These are phyloP conservation scores for Diplodia corticola DNA, from an alignment of 2,329 filamentous ascomycete species.

Conservation along the genomic window DNA sequence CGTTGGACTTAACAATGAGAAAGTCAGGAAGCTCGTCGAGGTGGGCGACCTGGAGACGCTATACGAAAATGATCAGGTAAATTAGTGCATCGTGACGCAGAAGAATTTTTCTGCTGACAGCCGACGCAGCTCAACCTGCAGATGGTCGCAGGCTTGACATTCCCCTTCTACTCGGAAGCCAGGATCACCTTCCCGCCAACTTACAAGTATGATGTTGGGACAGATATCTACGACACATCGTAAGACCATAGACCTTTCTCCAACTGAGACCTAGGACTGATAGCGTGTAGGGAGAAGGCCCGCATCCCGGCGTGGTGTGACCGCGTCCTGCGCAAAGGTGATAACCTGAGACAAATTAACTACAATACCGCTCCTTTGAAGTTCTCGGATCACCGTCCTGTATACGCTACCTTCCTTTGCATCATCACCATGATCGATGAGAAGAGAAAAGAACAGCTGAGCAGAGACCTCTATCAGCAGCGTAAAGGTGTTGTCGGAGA, in stretches of 20 bases:
- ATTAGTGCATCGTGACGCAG: constrained; percentile 18
- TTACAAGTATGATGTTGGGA: constrained; percentile 91
- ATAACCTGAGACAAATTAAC: constrained; percentile 75
- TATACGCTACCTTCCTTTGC: constrained; percentile 87
- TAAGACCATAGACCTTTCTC: constrained; percentile 38
- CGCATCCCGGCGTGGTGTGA: constrained; percentile 98
- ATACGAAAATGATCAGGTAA: constrained; percentile 87
- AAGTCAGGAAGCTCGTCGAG: constrained; percentile 71
- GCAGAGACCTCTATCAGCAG: constrained; percentile 69
- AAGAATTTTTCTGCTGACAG: constrained; percentile 7
- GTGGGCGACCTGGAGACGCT: constrained; percentile 72
- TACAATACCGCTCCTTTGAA: constrained; percentile 80
- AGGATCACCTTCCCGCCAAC: constrained; percentile 87
- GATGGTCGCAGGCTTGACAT: constrained; percentile 89
- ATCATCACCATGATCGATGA: constrained; percentile 80
- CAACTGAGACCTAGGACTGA: constrained; percentile 43
- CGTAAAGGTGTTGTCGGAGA: constrained; percentile 67
- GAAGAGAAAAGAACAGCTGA: constrained; percentile 67
- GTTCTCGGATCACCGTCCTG: constrained; percentile 95
- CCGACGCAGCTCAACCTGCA: constrained; percentile 75
- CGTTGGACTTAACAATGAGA: constrained; percentile 80
- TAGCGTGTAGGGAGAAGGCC: constrained; percentile 65
- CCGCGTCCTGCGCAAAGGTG: constrained; percentile 82
- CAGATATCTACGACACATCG: constrained; percentile 87
- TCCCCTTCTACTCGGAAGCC: constrained; percentile 89